Conservation (phyloP, 2,329 filamentous ascomycete species). For the Grosmannia serpens region DNA sequence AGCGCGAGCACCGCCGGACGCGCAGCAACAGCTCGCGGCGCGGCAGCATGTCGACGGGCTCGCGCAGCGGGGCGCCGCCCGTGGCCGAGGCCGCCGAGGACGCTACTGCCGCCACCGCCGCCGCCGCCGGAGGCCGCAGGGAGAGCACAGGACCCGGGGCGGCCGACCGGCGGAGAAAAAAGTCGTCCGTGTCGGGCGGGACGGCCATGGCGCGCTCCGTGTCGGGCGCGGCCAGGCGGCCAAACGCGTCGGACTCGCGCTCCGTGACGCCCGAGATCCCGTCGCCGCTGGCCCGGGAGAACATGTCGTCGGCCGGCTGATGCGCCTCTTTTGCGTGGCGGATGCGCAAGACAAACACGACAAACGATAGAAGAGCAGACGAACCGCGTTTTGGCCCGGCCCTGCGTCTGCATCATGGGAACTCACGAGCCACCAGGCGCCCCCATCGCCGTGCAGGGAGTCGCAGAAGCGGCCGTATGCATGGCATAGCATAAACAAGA, state of each 20-base stretch:
- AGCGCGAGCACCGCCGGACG: conserved; percentile 35
- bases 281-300: conserved; percentile 40
- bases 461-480: no score
- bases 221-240: conserved; percentile 26
- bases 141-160: conserved; percentile 34
- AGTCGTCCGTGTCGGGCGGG: conserved; percentile 16
- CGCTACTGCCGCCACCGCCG: background rate
- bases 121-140: conserved; percentile 23
- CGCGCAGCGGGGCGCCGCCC: conserved; percentile 26
- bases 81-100: background rate
- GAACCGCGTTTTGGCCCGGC: no score
- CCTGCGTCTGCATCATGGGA: no score
- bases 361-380: background rate
- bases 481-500: no score
- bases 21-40: conserved; percentile 42
- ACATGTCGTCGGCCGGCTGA: conserved; percentile 13
- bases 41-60: conserved; percentile 28
- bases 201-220: conserved; percentile 17
- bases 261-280: conserved; percentile 43
- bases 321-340: no score
- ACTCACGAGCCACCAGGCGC: no score
- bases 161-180: conserved; percentile 41
- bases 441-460: no score
- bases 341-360: no score
- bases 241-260: conserved; percentile 28